A percentile compares a stretch with the other conserved stretches of the same genome.
Conservation (phyloP, 768 basidiomycete genomes). For the Leccinellum rugosiceps region DNA sequence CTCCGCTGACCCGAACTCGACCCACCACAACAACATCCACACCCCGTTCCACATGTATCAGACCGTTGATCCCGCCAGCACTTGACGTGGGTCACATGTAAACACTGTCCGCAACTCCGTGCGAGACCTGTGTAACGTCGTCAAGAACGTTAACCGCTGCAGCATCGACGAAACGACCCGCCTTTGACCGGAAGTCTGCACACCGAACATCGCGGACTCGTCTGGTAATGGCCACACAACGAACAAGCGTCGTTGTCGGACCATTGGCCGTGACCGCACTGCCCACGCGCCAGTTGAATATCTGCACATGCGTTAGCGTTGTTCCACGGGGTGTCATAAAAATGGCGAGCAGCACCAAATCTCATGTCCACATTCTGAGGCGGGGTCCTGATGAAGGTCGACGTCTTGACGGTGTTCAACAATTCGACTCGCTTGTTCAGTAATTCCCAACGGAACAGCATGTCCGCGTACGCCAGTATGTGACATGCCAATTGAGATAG, state of each 20-base stretch:
- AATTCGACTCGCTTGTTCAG: slow-evolving; percentile 70
- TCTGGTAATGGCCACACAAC: slow-evolving; percentile 41
- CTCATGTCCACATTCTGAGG: slow-evolving; percentile 34
- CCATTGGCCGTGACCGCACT: slow-evolving; percentile 37
- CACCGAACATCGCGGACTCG: slow-evolving; percentile 58
- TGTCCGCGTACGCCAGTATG: slow-evolving; percentile 69
- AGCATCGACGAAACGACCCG: slow-evolving; percentile 21
- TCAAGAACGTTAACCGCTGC: neutral
- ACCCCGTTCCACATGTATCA: slow-evolving; percentile 62
- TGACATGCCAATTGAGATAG: slow-evolving; percentile 50
- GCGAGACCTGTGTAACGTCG: slow-evolving; percentile 48
- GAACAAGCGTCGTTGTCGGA: slow-evolving; percentile 39
- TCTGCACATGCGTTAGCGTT: slow-evolving; percentile 31
- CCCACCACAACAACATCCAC: slow-evolving; percentile 57
- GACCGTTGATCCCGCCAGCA: slow-evolving; percentile 51
- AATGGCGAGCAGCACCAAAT: slow-evolving; percentile 25
- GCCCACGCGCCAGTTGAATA: slow-evolving; percentile 45
- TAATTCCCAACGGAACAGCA: slow-evolving; percentile 71
- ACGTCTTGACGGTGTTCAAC: slow-evolving; percentile 55
- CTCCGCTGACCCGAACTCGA: slow-evolving; percentile 1
- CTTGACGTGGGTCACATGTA: slow-evolving; percentile 62
- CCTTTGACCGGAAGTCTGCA: slow-evolving; percentile 79
- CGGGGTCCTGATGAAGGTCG: slow-evolving; percentile 18
- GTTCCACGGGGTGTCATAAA: neutral
- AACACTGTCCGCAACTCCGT: slow-evolving; percentile 56